Evolutionary conservation across 805 yeast genomes (phyloP).

Genomic region (Sugiyamaella marilandica): DNA sequence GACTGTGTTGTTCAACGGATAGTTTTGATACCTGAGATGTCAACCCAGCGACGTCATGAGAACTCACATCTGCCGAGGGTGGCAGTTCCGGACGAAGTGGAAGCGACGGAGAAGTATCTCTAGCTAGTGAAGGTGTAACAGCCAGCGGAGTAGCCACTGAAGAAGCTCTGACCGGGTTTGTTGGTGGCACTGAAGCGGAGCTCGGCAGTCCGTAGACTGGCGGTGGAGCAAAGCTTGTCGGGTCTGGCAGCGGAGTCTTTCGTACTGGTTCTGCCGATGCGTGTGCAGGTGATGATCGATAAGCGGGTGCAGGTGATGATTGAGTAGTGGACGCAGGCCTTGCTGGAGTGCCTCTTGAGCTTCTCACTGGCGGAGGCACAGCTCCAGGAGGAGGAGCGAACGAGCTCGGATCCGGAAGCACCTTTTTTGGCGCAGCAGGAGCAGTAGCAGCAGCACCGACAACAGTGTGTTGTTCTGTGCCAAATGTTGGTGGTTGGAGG

Average conservation of each 20-base stretch:
- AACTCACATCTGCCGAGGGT: background rate
- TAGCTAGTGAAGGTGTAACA: background rate
- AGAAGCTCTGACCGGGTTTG: background rate
- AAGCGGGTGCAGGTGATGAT: background rate
- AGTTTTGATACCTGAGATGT: background rate
- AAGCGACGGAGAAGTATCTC: background rate
- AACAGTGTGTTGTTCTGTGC: no score
- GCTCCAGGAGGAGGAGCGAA: conserved; percentile 12
- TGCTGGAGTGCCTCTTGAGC: background rate
- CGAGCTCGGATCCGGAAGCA: background rate
- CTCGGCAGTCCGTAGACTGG: background rate
- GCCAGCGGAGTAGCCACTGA: background rate
- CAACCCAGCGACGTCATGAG: background rate
- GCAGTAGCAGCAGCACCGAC: no score
- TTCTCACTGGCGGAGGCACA: conserved; percentile 1
- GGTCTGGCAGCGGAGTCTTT: conserved; percentile 23
- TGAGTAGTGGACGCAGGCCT: background rate
- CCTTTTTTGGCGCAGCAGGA: background rate
- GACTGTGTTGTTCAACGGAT: background rate
- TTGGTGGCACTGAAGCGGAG: conserved; percentile 7
- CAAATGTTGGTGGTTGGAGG: conserved; percentile 12
- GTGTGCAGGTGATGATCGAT: background rate
- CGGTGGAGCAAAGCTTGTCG: conserved; percentile 22
- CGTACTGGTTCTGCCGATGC: background rate
- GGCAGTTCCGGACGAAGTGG: background rate